Evolutionary conservation across 257 asterid genomes (phyloP).

Genomic region (Coffea canephora): DNA sequence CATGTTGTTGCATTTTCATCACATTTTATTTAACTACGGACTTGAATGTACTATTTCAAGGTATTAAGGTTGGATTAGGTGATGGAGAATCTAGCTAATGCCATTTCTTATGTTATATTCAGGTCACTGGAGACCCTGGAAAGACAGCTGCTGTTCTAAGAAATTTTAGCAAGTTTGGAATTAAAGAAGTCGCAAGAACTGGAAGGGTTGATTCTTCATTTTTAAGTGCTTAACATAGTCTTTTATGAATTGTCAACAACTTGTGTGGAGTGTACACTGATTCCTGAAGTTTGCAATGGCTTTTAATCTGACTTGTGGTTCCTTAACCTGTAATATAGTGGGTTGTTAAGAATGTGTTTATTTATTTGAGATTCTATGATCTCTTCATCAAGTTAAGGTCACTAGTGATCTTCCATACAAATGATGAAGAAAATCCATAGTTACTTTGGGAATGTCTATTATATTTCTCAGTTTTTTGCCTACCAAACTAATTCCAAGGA

Average conservation of each 20-base stretch:
- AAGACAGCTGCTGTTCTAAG: constrained; percentile 77
- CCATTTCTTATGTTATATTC: constrained; percentile 25
- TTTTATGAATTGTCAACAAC: neutral
- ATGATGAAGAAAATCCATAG: neutral
- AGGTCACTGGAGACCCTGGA: constrained; percentile 98
- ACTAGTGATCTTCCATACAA: neutral
- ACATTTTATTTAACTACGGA: neutral
- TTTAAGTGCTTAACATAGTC: neutral
- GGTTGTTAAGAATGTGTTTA: neutral
- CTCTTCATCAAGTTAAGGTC: neutral
- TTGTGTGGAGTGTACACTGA: neutral
- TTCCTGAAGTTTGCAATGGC: neutral
- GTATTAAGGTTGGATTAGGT: neutral
- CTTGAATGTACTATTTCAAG: neutral
- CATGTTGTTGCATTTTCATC: neutral
- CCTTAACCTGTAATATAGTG: neutral
- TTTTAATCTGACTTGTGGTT: neutral
- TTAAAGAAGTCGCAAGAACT: constrained; percentile 79
- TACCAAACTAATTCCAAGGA: neutral
- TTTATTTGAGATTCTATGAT: neutral
- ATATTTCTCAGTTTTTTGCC: neutral
- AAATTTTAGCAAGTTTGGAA: constrained; percentile 75
- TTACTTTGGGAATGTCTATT: neutral
- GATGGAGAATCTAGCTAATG: neutral
- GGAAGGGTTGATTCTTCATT: constrained; percentile 57